Evolutionary conservation across 331 rosid species (phyloP), one percentile per base, ranked within the genome.

Genomic region (Quercus tomentella): DNA sequence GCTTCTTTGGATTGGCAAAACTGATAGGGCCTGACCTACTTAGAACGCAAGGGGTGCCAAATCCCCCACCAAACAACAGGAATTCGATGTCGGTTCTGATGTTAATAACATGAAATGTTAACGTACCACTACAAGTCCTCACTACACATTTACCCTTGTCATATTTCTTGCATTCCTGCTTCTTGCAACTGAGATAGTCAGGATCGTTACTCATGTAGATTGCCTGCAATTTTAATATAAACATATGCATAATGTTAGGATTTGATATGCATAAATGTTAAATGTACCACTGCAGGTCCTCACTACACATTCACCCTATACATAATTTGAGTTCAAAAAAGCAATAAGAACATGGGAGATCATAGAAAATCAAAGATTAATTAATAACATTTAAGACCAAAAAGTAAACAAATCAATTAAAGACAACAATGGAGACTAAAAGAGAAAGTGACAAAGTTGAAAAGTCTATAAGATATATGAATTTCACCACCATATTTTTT

Each of bases 1-100:
- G 97, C 63, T 6, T 82, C 0, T 86, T 86, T 23, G 97, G 92
- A 81, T 87, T 94, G 37, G 89, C 76, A 76, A 94, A 94, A 33
- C 61, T 61, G 61, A 86, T 2, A 74, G 97, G 86, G 0, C 2
- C 4, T 30, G 97, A 82, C 79, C 79, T 91, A 22, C 52, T 80
- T 12, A 85, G 60, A 82, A 92, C 49, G 82, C 95, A 92, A 8
- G 98, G 98, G 0, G 35, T 15, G 7, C 30, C 35, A 45, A 94
- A 92, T 11, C 97, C 98, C 5, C 86, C 93, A 6, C 83, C 72
- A 77, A 94, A 92, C 73, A 91, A 85, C 76, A 88, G 92, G 6
- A 92, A 94, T 55, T 88, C 92, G 18, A 94, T 90, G 86, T 94
- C 91, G 5, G 91, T 94, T 83, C 97, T 80, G 61, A 94, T 87